Evolutionary conservation across 75 land plant species (phyloP).

Genomic region (Gnetum montanum): DNA sequence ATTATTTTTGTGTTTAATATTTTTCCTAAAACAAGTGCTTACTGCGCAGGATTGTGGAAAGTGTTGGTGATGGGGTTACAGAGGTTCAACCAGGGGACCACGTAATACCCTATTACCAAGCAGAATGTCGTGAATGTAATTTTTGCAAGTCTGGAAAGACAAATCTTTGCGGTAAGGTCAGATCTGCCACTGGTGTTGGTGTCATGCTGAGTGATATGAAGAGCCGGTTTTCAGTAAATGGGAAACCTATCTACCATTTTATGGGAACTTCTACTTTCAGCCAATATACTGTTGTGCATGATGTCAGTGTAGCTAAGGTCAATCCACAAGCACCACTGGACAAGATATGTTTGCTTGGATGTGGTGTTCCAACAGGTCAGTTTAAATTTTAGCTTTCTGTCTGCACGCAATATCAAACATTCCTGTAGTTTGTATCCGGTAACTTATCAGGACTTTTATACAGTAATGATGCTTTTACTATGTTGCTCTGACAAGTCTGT

Average conservation of each 20-base stretch:
- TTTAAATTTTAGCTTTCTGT: background rate
- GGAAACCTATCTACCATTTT: slow-evolving; percentile 79
- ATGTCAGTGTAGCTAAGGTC: slow-evolving; percentile 84
- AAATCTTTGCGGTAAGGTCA: slow-evolving; percentile 86
- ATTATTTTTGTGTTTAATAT: background rate
- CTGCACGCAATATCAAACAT: background rate
- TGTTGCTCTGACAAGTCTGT: too few relatives aligned
- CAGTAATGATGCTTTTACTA: background rate
- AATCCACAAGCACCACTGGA: slow-evolving; percentile 76
- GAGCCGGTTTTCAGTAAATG: slow-evolving; percentile 70
- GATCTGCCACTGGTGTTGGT: slow-evolving; percentile 76
- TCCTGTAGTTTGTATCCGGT: too few relatives aligned
- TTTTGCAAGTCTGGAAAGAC: slow-evolving; percentile 93
- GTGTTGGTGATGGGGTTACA: slow-evolving; percentile 96
- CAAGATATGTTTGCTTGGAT: slow-evolving; percentile 88
- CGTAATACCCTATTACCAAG: slow-evolving; percentile 96
- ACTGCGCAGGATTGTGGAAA: slow-evolving; percentile 78
- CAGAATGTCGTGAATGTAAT: slow-evolving; percentile 91
- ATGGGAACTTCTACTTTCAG: slow-evolving; percentile 96
- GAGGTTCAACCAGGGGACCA: slow-evolving; percentile 94
- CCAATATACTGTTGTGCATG: slow-evolving; percentile 90
- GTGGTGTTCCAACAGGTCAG: slow-evolving; percentile 95
- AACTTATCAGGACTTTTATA: background rate
- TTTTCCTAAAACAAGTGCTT: background rate
- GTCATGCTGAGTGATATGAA: slow-evolving; percentile 79